These are phyloP conservation scores for Wallacemonas sp. DNA, from an alignment of 208 protist genomes.

Conservation along the genomic window DNA sequence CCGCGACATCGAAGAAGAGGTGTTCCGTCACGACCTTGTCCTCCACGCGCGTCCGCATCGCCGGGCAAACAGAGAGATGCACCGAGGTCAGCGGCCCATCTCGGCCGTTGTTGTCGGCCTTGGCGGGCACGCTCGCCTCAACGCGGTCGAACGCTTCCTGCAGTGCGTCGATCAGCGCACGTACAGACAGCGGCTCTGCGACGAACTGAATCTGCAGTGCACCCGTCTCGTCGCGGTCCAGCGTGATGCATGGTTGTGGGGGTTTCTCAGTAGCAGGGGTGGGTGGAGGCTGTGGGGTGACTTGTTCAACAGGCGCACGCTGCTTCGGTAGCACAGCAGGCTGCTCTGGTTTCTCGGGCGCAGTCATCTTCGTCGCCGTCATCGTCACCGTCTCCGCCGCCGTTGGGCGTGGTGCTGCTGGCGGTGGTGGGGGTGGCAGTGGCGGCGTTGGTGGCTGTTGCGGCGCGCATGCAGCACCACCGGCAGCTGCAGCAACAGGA, in stretches of 20 bases:
- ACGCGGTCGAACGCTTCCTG: neutral
- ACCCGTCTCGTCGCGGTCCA: slow-evolving; percentile 1
- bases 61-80: neutral
- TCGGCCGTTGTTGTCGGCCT: neutral
- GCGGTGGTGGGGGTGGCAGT: no score
- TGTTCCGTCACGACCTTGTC: slow-evolving; percentile 15
- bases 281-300: neutral
- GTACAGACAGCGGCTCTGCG: neutral
- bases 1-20: slow-evolving; percentile 5
- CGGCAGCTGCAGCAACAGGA: no score
- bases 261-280: neutral
- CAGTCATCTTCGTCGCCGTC: no score
- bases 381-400: no score
- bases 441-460: no score
- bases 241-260: neutral
- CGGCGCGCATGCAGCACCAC: no score
- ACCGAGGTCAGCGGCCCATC: neutral
- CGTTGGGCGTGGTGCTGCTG: no score
- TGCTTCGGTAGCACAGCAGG: no score
- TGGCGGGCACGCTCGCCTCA: neutral
- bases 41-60: neutral
- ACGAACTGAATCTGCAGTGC: neutral
- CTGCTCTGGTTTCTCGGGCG: no score
- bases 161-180: neutral
- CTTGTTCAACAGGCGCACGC: no score